Evolutionary conservation across 768 basidiomycete species (phyloP).

Genomic region (Hemileccinum rubropunctum): DNA sequence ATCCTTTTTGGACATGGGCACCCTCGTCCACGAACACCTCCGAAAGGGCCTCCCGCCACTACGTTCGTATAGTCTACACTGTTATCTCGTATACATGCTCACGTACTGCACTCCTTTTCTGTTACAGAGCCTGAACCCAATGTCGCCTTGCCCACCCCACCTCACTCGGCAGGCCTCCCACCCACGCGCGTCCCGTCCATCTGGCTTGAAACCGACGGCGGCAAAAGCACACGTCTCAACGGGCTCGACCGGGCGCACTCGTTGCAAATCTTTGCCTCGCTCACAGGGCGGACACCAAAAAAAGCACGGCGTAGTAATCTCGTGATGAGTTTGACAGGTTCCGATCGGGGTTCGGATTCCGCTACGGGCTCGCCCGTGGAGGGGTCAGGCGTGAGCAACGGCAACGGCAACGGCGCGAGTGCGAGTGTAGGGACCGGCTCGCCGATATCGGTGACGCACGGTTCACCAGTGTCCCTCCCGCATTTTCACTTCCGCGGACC

Average conservation of each 20-base stretch:
- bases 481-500: slow-evolving; percentile 4
- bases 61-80: slow-evolving; percentile 2
- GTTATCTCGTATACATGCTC: background rate
- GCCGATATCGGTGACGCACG: slow-evolving; percentile 2
- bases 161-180: slow-evolving; percentile 22
- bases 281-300: background rate
- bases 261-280: slow-evolving; percentile 19
- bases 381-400: background rate
- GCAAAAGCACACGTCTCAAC: slow-evolving; percentile 5
- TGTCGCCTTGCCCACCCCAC: slow-evolving; percentile 15
- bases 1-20: slow-evolving; percentile 36
- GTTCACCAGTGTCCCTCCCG: slow-evolving; percentile 18
- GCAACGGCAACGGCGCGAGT: no score
- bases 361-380: background rate
- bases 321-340: slow-evolving; percentile 20
- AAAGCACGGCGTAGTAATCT: slow-evolving; percentile 24
- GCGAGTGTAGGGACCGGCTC: background rate
- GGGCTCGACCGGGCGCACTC: slow-evolving; percentile 22
- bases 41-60: slow-evolving; percentile 20
- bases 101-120: no score
- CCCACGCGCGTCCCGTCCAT: slow-evolving; percentile 41
- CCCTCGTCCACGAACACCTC: slow-evolving; percentile 31
- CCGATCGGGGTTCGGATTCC: slow-evolving; percentile 3
- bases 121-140: slow-evolving; percentile 15
- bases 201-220: slow-evolving; percentile 46